Evolutionary conservation across 768 basidiomycete genomes (phyloP), one percentile per base, ranked within the genome.

Genomic region (Suillus cothurnatus): DNA sequence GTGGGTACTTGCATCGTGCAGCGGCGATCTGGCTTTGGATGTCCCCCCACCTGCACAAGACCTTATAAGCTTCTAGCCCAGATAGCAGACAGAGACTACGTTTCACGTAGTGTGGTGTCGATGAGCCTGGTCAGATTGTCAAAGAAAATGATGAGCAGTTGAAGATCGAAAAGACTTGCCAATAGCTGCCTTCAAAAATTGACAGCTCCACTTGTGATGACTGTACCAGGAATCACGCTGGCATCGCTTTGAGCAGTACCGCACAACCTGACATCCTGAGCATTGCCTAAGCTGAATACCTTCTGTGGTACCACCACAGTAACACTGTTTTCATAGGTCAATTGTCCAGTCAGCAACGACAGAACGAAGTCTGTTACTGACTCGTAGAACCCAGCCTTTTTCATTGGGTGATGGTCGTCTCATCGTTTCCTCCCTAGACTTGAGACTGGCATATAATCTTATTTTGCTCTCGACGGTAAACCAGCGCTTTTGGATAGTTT

Each of bases 71-170:
- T 34, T 57, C 55, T 36, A 57, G 0, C n/a, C n/a, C 15, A 4
- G 55, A n/a, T n/a, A 57, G 34, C n/a, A 57, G 34, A 57, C 55
- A 23, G 34, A 56, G 34, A 57, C 55, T 57, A 23, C n/a, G 55
- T 57, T 57, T 57, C 15, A 57, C 14, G 34, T 23, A 15, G 34
- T 57, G 55, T 3, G 55, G 55, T 36, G 34, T 36, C n/a, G 14
- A 57, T 17, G 55, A 57, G 4, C 55, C 55, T 57, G 36, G 36
- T 23, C 15, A 38, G 14, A 38, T 57, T 15, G 56, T 57, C 23
- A 9, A 23, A 23, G 34, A 23, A 36, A 14, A 36, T 23, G n/a
- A 23, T 11, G 55, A 3, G 34, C 32, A 55, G 32, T 28, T 21
- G 19, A 53, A 32, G 1, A 34, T 6, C 32, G 11, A 34, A 34